A percentile compares a stretch with the other conserved stretches of the same genome.
Evolutionary conservation across 441 rosid genomes (phyloP).

Genomic region (Cnidoscolus chayamansa): DNA sequence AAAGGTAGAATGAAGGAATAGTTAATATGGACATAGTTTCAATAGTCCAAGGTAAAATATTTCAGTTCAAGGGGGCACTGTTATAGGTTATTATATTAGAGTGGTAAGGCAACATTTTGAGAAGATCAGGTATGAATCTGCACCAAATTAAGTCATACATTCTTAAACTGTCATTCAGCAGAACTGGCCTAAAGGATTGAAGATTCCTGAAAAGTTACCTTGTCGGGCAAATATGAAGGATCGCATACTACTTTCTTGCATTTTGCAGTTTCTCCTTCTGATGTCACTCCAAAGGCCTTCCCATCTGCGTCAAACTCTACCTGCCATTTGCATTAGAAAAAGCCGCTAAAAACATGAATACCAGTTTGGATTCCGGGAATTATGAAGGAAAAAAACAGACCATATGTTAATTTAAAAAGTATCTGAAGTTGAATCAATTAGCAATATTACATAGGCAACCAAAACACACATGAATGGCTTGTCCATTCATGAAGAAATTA

Average conservation of each 20-base stretch:
- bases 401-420: not conserved
- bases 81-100: not conserved
- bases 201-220: conserved; percentile 41
- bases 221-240: conserved; percentile 68
- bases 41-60: not conserved
- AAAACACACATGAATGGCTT: not conserved
- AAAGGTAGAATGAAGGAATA: not conserved
- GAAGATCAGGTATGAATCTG: not conserved
- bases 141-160: not conserved
- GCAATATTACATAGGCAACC: not conserved
- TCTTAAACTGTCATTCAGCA: not conserved
- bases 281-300: conserved; percentile 61
- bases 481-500: not conserved
- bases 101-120: no score
- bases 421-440: not conserved
- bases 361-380: not conserved
- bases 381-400: not conserved
- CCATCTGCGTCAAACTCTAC: conserved; percentile 73
- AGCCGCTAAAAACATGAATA: not conserved
- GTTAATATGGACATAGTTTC: not conserved
- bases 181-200: not conserved
- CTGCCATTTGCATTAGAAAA: conserved; percentile 27
- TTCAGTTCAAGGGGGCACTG: not conserved
- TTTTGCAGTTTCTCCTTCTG: conserved; percentile 81
- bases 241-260: conserved; percentile 86